Base-by-base conservation (phyloP, 164 flowering plant genomes). In the Aristolochia californica region DNA sequence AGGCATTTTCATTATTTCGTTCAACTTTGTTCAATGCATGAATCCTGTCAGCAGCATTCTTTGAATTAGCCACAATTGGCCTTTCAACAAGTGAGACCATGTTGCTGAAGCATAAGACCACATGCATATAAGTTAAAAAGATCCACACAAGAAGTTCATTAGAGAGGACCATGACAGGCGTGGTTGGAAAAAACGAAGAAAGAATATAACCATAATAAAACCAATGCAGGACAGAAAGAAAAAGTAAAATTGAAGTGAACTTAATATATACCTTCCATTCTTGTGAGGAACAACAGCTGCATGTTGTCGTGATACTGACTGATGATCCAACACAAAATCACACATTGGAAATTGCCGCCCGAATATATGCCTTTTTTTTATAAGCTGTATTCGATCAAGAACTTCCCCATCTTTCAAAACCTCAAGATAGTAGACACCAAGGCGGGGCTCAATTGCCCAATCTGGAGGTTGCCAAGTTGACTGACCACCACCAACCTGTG, bases 401-500 rank as follows among this genome's bases (percentile, higher is more conserved):
- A 88, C 84, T 72, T 85, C 83, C 0, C 93, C 83, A 22, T 86
- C 99, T 68, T 94, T 94, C 71, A 86, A 30, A 59, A 94, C 96
- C 49, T 94, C 95, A 57, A 94, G 95, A 72, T 79, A 83, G 58
- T 75, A 85, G 55, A 94, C 87, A 53, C 99, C 96, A 0, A 83
- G 75, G 0, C 95, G 79, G 40, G 97, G 99, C 66, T 94, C 99
- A 61, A 94, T 82, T 1, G 96, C 97, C 99, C 99, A 94, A 69
- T 94, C 96, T 5, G 99, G 99, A 54, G 99, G 96, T 73, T 83
- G 88, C 99, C 97, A 90, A 18, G 70, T 84, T 0, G 99, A 87
- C 56, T 84, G 88, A 1, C 96, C 93, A 12, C 84, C 96, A 58
- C 99, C 99, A 64, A 83, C 63, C 72, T 83, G 96, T 48, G 97